Percentiles rank a stretch among this genome's conserved stretches.
Conservation (phyloP, 192 early-diverging fungal species). For the Podila minutissima region DNA sequence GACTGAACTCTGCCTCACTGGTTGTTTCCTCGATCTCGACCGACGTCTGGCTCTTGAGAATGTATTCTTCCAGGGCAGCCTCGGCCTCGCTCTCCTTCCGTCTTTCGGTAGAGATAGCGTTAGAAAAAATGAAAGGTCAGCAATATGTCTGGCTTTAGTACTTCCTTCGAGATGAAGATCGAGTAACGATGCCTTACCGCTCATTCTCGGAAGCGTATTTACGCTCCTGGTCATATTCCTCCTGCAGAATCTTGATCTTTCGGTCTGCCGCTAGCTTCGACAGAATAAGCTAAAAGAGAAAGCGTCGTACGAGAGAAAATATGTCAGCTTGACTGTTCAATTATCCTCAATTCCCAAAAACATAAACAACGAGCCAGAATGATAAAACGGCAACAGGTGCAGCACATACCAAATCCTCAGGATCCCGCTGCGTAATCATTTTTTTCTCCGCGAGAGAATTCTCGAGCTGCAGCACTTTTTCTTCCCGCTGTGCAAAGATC, state of each 20-base stretch:
- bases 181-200: constrained; percentile 8
- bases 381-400: background rate
- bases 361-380: too few relatives aligned
- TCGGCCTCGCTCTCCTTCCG: constrained; percentile 14
- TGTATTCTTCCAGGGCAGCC: constrained; percentile 9
- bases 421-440: constrained; percentile 2
- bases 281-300: background rate
- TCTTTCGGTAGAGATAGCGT: background rate
- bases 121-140: background rate
- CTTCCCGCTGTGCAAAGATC: background rate
- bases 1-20: constrained; percentile 23
- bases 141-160: background rate
- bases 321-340: background rate
- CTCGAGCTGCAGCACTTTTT: background rate
- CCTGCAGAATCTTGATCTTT: background rate
- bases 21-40: constrained; percentile 20
- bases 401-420: background rate
- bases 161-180: too few relatives aligned
- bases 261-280: background rate
- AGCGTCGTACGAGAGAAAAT: background rate
- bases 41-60: constrained; percentile 1
- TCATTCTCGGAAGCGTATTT: constrained; percentile 11
- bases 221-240: constrained; percentile 5
- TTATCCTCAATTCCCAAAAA: too few relatives aligned
- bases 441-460: constrained; percentile 3